Conservation (phyloP, 2,329 filamentous ascomycete species). For the Aureobasidium leucospermi region DNA sequence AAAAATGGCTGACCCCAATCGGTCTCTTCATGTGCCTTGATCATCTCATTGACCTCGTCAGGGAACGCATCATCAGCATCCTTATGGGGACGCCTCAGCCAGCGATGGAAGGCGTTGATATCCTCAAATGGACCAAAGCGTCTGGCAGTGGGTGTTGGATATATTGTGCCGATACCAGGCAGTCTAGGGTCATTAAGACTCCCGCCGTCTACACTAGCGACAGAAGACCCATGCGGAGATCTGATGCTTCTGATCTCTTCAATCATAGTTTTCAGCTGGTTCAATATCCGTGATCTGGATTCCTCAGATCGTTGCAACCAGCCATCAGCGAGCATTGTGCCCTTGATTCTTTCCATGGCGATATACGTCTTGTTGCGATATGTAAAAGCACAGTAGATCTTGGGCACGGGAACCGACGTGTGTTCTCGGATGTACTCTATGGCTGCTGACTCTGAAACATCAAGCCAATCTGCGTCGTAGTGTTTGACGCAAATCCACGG, state of each 20-base stretch:
- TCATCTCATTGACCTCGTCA: conserved; percentile 29
- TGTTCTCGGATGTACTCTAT: conserved; percentile 35
- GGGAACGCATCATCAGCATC: background rate
- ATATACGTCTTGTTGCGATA: conserved; percentile 37
- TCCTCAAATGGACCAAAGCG: background rate
- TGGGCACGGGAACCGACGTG: conserved; percentile 40
- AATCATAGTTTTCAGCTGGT: background rate
- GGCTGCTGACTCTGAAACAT: conserved; percentile 33
- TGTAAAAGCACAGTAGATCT: conserved; percentile 38
- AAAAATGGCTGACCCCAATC: conserved; percentile 35
- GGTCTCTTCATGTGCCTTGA: conserved; percentile 28
- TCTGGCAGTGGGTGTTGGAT: background rate
- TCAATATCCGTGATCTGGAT: background rate
- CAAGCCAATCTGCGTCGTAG: background rate
- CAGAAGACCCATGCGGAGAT: no score
- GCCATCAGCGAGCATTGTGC: background rate
- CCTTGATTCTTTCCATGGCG: conserved; percentile 33
- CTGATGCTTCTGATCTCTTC: background rate
- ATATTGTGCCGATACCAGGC: background rate
- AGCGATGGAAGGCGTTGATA: background rate
- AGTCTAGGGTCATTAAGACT: background rate
- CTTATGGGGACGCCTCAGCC: conserved; percentile 6
- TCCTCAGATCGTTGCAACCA: background rate
- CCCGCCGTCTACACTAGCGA: conserved; percentile 3
- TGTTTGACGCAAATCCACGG: no score